Conservation (phyloP, 2,329 filamentous ascomycete species). For the Zymoseptoria brevis region DNA sequence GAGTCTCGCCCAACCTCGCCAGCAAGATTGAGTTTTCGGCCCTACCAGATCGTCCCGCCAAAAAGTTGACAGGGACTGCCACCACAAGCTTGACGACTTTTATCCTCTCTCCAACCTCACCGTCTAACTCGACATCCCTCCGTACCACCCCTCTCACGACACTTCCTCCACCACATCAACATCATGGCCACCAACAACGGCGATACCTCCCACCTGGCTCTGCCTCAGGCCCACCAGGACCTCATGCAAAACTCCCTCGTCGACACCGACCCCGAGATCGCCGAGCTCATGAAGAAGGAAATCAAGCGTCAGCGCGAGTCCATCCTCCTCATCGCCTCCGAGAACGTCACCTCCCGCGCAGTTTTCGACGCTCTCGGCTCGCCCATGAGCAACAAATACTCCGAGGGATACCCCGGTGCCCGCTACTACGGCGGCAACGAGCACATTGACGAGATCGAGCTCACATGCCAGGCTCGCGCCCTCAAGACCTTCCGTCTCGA, state of each 20-base stretch:
- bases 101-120: not conserved
- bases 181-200: slow-evolving; percentile 24
- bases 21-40: not conserved
- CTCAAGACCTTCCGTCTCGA: slow-evolving; percentile 85
- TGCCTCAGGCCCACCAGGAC: slow-evolving; percentile 58
- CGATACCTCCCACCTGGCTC: slow-evolving; percentile 42
- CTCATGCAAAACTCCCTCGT: slow-evolving; percentile 93
- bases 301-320: slow-evolving; percentile 96
- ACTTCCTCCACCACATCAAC: not conserved
- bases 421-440: slow-evolving; percentile 99
- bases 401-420: slow-evolving; percentile 93
- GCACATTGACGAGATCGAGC: slow-evolving; percentile 94
- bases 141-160: not conserved
- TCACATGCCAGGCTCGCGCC: slow-evolving; percentile 88
- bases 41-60: not conserved
- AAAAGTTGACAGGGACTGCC: not conserved
- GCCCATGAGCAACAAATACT: slow-evolving; percentile 95
- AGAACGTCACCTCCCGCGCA: slow-evolving; percentile 97
- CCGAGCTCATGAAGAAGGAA: slow-evolving; percentile 93
- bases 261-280: slow-evolving; percentile 88
- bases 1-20: no score
- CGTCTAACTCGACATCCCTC: not conserved
- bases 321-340: slow-evolving; percentile 95
- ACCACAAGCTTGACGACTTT: not conserved
- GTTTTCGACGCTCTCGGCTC: slow-evolving; percentile 96